Evolutionary conservation across 306 rosid genomes (phyloP).

Genomic region (Citrullus mucosospermus): DNA sequence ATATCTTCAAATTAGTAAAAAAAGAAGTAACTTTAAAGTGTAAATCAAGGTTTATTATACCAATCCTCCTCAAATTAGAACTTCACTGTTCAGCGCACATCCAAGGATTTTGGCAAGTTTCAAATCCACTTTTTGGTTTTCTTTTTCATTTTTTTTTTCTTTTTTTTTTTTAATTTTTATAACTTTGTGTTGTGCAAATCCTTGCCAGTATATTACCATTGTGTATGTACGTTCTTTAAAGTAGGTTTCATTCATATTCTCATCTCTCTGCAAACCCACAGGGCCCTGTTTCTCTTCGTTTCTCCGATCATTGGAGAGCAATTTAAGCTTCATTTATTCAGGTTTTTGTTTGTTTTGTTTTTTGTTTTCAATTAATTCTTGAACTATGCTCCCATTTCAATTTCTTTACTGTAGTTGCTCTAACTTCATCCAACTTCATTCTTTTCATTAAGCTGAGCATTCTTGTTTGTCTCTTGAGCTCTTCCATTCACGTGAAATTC

Average conservation of each 20-base stretch:
- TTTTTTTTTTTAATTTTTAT: not conserved
- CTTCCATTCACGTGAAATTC: conserved; percentile 13
- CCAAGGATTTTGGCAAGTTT: not conserved
- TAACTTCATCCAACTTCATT: conserved; percentile 1
- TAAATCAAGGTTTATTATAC: not conserved
- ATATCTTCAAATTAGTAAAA: not conserved
- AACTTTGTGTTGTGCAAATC: not conserved
- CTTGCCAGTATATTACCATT: not conserved
- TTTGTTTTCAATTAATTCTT: not conserved
- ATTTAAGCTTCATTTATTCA: not conserved
- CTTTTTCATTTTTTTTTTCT: not conserved
- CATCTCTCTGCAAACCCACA: not conserved
- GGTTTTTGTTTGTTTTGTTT: not conserved
- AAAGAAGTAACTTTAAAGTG: not conserved
- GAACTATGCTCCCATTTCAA: not conserved
- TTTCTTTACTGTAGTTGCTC: not conserved
- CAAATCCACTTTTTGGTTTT: not conserved
- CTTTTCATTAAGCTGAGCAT: conserved; percentile 1
- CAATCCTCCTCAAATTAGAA: not conserved
- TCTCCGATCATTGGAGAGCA: not conserved
- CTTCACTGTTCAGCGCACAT: not conserved
- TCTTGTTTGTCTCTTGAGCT: conserved; percentile 1
- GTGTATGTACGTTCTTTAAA: not conserved
- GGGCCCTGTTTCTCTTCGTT: not conserved
- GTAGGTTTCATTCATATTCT: not conserved